Percentiles rank a stretch among this genome's conserved stretches.
phyloP scores from a whole-genome alignment of 352 stramenopile species.

The Aphanomyces invadans region DNA sequence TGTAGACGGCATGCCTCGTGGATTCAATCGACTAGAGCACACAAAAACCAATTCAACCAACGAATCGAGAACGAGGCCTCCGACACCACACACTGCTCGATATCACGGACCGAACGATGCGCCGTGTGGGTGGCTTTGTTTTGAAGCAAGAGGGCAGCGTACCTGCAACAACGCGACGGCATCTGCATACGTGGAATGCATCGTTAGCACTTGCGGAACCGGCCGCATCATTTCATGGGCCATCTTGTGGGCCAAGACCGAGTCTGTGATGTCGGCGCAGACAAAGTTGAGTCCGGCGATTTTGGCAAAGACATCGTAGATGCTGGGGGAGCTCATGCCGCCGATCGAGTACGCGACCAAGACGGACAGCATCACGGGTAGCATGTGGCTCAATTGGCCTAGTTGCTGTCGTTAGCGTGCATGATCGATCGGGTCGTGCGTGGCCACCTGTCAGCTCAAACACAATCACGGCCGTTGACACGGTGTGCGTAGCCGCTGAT shows the following conservation, averaged over 20 bases:
- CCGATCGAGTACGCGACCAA: constrained; percentile 77
- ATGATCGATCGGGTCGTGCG: neutral
- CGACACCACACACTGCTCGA: too few relatives aligned
- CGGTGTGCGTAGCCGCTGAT: constrained; percentile 83
- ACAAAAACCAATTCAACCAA: too few relatives aligned
- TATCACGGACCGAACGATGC: too few relatives aligned
- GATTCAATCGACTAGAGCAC: constrained; percentile 32
- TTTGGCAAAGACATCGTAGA: constrained; percentile 79
- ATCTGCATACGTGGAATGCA: constrained; percentile 66
- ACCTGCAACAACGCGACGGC: constrained; percentile 51
- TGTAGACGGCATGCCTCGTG: constrained; percentile 53
- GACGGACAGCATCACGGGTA: constrained; percentile 73
- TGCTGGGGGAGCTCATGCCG: constrained; percentile 64
- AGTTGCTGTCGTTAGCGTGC: neutral
- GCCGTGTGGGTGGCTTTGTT: too few relatives aligned
- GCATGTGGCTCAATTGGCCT: constrained; percentile 70
- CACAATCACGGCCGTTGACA: constrained; percentile 84
- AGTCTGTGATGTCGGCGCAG: constrained; percentile 76
- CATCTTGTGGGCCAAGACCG: constrained; percentile 57
- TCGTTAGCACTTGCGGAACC: constrained; percentile 48
- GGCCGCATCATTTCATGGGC: constrained; percentile 62
- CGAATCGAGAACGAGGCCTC: too few relatives aligned
- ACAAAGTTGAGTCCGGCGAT: constrained; percentile 71
- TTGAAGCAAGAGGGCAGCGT: too few relatives aligned
- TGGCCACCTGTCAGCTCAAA: constrained; percentile 60